Base-by-base conservation (phyloP, 2,329 filamentous ascomycete genomes). In the Xylariaceae sp. region DNA sequence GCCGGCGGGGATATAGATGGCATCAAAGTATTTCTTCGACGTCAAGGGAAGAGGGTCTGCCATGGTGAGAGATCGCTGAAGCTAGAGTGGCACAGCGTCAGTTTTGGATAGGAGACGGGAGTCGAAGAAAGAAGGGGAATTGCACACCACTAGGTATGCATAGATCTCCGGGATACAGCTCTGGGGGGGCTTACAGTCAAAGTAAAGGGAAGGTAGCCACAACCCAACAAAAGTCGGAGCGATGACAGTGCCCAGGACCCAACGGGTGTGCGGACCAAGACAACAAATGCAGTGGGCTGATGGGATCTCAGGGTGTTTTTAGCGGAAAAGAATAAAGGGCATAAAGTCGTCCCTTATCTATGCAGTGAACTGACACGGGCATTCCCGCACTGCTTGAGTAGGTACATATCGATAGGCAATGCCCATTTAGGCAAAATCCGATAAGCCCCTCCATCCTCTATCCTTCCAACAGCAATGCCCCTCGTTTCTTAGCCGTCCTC, bases 1-100 rank as follows among this genome's bases (percentile, higher is more conserved):
- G 43, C 74, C 78, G n/a, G 81, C 83, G 47, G 89, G 88, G 56
- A 94, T 82, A 63, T 90, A 88, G 55, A 94, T 77, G 59, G 84
- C 85, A 64, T 88, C 79, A 59, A 90, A 66, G 59, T 83, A 87
- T 55, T 80, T 71, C 51, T 73, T 71, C 48, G 81, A 73, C 33
- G 73, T 53, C 34, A 68, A 55, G n/a, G 68, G 63, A 9, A 40
- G 21, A 24, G 21, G 33, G 15, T 64, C 59, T 35, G 59, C 51
- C 68, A 68, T 68, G 36, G 45, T 64, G 48, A 41, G 36, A 35
- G 34, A 27, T n/a, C 28, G 17, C 36, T 23, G 34, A 33, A 13
- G n/a, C n/a, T n/a, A n/a, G n/a, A n/a, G n/a, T n/a, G n/a, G n/a
- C n/a, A n/a, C n/a, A n/a, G n/a, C 29, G 33, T 35, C 17, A 41